Evolutionary conservation across 2,329 filamentous ascomycete genomes (phyloP).

Genomic region (Cadophora luteo-olivacea): DNA sequence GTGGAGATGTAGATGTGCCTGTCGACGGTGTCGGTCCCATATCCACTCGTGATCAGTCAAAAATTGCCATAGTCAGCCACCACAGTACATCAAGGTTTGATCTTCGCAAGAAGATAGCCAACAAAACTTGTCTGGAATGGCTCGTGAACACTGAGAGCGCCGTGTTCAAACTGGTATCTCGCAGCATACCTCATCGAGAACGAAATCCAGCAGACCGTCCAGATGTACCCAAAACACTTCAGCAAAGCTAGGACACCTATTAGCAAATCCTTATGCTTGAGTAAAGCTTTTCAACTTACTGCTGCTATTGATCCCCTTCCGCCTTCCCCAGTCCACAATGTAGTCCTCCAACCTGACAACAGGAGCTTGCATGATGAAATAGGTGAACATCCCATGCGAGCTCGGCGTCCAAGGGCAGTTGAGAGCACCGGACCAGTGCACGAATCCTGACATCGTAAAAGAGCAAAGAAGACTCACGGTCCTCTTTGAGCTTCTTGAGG

Average conservation of each 20-base stretch:
- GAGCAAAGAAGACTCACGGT: conserved; percentile 12
- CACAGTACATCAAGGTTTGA: not conserved
- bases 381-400: conserved; percentile 23
- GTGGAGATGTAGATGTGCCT: too few species aligned
- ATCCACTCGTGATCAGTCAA: too few species aligned
- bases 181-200: conserved; percentile 25
- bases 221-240: conserved; percentile 18
- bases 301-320: conserved; percentile 7
- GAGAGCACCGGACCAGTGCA: conserved; percentile 18
- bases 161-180: conserved; percentile 23
- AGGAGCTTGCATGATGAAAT: conserved; percentile 24
- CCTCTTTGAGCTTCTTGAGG: conserved; percentile 1
- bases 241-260: not conserved
- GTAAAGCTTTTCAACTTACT: not conserved
- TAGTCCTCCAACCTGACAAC: conserved; percentile 19
- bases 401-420: conserved; percentile 21
- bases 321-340: conserved; percentile 16
- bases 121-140: conserved; percentile 8
- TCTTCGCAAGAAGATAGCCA: not conserved
- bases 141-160: conserved; percentile 1
- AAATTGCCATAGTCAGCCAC: too few species aligned
- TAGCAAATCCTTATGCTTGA: not conserved
- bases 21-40: too few species aligned
- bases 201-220: conserved; percentile 22
- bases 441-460: conserved; percentile 18